phyloP scores from a whole-genome alignment of 306 rosid genomes.

The Prunus salicina region DNA sequence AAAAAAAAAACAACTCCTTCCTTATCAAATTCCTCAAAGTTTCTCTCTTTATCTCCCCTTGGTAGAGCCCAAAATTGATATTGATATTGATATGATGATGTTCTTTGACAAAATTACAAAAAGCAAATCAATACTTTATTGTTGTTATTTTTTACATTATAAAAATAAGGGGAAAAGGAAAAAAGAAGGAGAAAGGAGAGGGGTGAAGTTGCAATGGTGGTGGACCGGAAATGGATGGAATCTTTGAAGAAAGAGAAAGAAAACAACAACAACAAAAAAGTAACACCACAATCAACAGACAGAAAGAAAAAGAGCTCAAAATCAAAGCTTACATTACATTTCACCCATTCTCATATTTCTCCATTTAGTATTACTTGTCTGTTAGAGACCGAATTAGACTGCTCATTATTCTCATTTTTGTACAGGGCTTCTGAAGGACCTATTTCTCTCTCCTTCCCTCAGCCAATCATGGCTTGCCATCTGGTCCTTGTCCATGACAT shows the following conservation, averaged over 20 bases:
- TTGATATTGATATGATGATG: conserved; percentile 33
- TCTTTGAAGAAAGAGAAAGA: conserved; percentile 57
- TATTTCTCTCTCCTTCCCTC: not conserved
- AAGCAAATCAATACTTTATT: conserved; percentile 21
- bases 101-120: conserved; percentile 51
- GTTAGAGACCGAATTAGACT: not conserved
- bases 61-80: conserved; percentile 27
- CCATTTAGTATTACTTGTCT: not conserved
- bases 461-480: not conserved
- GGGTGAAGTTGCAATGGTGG: conserved; percentile 38
- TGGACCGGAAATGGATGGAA: conserved; percentile 77
- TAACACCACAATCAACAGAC: conserved; percentile 20
- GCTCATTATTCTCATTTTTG: not conserved
- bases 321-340: conserved; percentile 3
- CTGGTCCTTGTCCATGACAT: not conserved
- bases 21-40: not conserved
- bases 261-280: not conserved
- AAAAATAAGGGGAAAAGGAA: not conserved
- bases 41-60: conserved; percentile 8
- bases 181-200: conserved; percentile 20
- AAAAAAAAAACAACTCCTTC: conserved; percentile 10
- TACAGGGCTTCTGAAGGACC: not conserved
- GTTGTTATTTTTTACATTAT: conserved; percentile 26
- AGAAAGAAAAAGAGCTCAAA: conserved; percentile 18
- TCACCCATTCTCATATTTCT: conserved; percentile 1